A percentile compares a stretch with the other conserved stretches of the same genome.
phyloP scores from a whole-genome alignment of 2,329 filamentous ascomycete genomes.

The Fusarium agapanthi region DNA sequence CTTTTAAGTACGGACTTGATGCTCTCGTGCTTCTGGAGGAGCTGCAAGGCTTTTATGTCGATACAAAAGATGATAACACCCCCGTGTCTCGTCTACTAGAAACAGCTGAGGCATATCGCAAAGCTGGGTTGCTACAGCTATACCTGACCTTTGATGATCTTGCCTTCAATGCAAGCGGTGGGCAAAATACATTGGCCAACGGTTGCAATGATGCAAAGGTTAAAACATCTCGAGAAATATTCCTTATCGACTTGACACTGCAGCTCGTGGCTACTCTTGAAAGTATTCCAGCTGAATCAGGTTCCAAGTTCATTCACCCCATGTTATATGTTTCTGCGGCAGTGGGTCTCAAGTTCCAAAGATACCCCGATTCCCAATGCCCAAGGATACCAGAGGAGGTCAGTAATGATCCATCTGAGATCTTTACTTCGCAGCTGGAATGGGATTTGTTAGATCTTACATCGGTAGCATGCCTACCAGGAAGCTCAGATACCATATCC shows the following conservation, averaged over 20 bases:
- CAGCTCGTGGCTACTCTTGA: not conserved
- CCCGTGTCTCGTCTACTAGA: not conserved
- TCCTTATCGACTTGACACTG: not conserved
- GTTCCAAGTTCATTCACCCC: not conserved
- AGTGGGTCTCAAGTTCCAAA: not conserved
- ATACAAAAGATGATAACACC: not conserved
- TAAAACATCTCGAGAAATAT: fast-evolving
- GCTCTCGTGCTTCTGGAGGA: not conserved
- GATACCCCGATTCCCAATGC: not conserved
- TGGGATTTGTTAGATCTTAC: not conserved
- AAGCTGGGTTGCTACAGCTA: not conserved
- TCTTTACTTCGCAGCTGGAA: not conserved
- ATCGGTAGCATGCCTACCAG: not conserved
- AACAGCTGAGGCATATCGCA: not conserved
- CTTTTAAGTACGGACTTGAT: not conserved
- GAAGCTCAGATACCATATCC: not conserved
- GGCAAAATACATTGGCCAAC: not conserved
- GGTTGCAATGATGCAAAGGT: too few species aligned
- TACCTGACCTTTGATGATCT: not conserved
- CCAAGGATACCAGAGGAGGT: not conserved
- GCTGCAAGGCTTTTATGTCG: not conserved
- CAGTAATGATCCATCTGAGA: not conserved
- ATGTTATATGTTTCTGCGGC: not conserved
- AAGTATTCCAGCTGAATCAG: not conserved
- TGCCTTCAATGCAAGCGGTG: not conserved